Evolutionary conservation across 2,329 filamentous ascomycete species (phyloP), one percentile per base, ranked within the genome.

Genomic region (Penicillium sp.): DNA sequence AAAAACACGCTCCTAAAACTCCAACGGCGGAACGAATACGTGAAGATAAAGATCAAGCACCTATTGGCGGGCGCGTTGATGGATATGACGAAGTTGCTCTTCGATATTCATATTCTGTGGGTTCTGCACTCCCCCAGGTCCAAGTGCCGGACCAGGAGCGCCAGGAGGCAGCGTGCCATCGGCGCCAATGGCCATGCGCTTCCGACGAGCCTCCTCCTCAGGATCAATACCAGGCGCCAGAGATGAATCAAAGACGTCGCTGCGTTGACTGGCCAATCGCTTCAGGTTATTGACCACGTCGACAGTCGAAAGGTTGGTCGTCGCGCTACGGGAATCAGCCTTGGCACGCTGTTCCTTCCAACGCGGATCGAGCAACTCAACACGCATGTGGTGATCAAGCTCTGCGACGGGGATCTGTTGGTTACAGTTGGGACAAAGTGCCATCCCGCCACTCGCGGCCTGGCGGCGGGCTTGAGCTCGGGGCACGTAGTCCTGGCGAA

Each of bases 291-390:
- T 92, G 45, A 91, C 92, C 39, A 96, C 91, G 62, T 97, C 93
- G 27, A 83, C 84, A 3, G 90, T 93, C 1, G 88, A 90, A 8
- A 96, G 76, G 64, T 96, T 97, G 8, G 91, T 95, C 0, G 89
- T 92, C 1, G 90, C 84, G 58, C 88, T 90, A 56, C 93, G 87
- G 10, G 89, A 85, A 39, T 96, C 91, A 13, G 90, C 86, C 70
- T 96, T 96, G 51, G 90, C 89, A 62, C 91, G 91, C 70, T 97
- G 92, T 69, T 97, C 92, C 70, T 96, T 96, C 92, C 93, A 97
- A 52, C 89, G 84, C 0, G 93, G 93, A 69, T 97, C 93, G 52
- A 97, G 83, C 40, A 97, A 82, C 74, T 97, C 93, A 68, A 97
- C 96, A 72, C 90, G 85, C 84, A 97, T 93, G 68, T 97, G 93